A percentile compares a stretch with the other conserved stretches of the same genome.
Evolutionary conservation across 192 early-diverging fungal species (phyloP).

Genomic region (Cetraspora pellucida): DNA sequence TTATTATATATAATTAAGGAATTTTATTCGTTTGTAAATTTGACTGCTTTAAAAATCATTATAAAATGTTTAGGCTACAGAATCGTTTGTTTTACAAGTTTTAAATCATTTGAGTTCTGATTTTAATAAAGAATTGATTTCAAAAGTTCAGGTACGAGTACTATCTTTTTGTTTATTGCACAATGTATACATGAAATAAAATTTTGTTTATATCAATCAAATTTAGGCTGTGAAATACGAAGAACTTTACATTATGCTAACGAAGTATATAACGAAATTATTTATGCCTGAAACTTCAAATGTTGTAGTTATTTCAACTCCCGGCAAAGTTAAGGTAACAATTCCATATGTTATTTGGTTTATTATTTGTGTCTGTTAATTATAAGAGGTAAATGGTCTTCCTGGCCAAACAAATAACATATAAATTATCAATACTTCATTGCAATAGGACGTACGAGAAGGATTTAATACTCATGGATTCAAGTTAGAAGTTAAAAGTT

Average conservation of each 20-base stretch:
- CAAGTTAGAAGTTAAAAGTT: conserved; percentile 46
- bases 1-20: not conserved
- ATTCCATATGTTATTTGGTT: not conserved
- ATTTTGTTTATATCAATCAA: not conserved
- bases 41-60: not conserved
- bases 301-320: conserved; percentile 53
- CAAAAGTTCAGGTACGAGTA: conserved; percentile 46
- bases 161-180: not conserved
- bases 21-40: not conserved
- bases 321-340: conserved; percentile 48
- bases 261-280: conserved; percentile 54
- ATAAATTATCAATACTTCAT: no score
- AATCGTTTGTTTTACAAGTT: conserved; percentile 54
- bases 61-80: conserved; percentile 42
- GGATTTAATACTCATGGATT: conserved; percentile 54
- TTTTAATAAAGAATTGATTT: conserved; percentile 55
- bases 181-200: not conserved
- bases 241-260: conserved; percentile 50
- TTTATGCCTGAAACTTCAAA: conserved; percentile 53
- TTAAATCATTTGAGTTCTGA: conserved; percentile 51
- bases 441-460: conserved; percentile 46
- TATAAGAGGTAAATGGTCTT: no score
- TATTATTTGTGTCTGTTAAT: no score
- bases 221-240: conserved; percentile 46
- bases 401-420: no score